phyloP scores from a whole-genome alignment of 148 eudicot species.

The Cornus kousa region DNA sequence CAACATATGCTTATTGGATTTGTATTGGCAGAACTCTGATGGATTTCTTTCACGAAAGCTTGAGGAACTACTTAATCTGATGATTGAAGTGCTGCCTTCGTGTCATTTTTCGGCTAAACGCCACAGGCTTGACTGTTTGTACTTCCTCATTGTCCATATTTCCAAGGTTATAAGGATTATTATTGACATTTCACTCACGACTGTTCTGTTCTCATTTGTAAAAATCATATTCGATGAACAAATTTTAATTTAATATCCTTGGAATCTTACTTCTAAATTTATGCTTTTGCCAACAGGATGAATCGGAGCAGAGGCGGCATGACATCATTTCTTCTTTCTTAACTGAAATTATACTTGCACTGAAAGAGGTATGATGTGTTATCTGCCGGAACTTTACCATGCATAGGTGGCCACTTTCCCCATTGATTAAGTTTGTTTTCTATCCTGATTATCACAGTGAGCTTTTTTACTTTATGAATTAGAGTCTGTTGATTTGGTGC shows the following conservation, averaged over 20 bases:
- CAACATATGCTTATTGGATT: not conserved
- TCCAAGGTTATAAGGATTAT: conserved; percentile 52
- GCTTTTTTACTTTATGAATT: not conserved
- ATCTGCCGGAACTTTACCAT: not conserved
- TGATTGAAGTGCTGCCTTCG: conserved; percentile 70
- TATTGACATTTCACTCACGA: not conserved
- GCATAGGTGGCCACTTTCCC: not conserved
- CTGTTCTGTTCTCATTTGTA: not conserved
- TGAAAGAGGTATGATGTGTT: conserved; percentile 72
- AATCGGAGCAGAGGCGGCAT: conserved; percentile 45
- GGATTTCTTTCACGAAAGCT: conserved; percentile 58
- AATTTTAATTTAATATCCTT: not conserved
- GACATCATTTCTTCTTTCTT: conserved; percentile 61
- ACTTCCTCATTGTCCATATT: conserved; percentile 64
- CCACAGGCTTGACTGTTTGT: conserved; percentile 86
- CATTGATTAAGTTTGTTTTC: not conserved
- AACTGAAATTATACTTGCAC: conserved; percentile 85
- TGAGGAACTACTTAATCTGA: conserved; percentile 59
- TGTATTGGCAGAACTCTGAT: conserved; percentile 46
- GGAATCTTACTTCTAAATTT: not conserved
- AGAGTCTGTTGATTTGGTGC: not conserved
- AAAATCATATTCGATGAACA: not conserved
- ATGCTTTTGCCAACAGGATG: conserved; percentile 48
- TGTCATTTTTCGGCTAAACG: conserved; percentile 97
- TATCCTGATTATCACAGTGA: not conserved